Percentiles rank a stretch among this genome's conserved stretches.
These are phyloP conservation scores for Litsea cubeba DNA, from an alignment of 164 flowering plant species.

Conservation along the genomic window DNA sequence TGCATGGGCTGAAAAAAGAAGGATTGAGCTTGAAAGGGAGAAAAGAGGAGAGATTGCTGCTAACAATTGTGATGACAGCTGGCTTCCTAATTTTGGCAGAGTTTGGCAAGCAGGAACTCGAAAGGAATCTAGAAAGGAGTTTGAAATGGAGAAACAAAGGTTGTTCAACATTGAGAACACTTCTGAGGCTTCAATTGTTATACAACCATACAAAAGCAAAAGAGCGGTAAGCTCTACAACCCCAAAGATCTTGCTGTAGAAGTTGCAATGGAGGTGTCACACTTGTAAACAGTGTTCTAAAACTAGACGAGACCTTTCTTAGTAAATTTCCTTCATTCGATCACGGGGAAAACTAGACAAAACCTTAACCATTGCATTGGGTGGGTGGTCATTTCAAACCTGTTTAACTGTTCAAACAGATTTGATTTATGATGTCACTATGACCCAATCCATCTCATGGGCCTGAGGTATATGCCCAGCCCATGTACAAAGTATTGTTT, in stretches of 20 bases:
- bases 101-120: conserved; percentile 94
- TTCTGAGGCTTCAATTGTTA: conserved; percentile 29
- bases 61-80: conserved; percentile 43
- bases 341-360: no score
- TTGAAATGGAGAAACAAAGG: conserved; percentile 53
- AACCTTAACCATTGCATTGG: neutral
- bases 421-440: neutral
- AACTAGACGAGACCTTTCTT: neutral
- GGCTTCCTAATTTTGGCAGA: conserved; percentile 97
- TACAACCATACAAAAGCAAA: conserved; percentile 84
- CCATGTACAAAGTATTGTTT: no score
- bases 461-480: no score
- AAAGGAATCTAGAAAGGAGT: conserved; percentile 89
- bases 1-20: conserved; percentile 96
- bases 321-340: no score
- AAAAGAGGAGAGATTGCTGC: conserved; percentile 63
- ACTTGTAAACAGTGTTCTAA: neutral
- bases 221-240: conserved; percentile 48
- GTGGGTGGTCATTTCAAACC: neutral
- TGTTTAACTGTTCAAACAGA: neutral
- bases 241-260: neutral
- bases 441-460: neutral
- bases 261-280: neutral
- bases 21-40: conserved; percentile 80
- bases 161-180: conserved; percentile 23